Evolutionary conservation across 352 stramenopile genomes (phyloP).

Genomic region (Phytophthora ohioensis): DNA sequence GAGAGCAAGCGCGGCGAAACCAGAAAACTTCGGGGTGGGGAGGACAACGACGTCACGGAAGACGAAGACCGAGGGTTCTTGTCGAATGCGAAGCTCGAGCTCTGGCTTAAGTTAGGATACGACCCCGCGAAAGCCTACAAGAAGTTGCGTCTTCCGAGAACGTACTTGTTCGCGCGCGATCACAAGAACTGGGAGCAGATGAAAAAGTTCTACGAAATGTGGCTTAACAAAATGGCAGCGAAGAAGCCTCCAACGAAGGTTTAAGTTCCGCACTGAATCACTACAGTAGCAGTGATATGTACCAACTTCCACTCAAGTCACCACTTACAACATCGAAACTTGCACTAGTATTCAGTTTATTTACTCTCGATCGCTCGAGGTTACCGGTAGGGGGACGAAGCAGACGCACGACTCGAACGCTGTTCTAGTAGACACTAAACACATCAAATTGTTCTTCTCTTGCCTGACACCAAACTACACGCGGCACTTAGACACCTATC

Average conservation of each 20-base stretch:
- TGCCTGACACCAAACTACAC: conserved; percentile 23
- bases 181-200: conserved; percentile 2
- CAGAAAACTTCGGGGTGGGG: neutral
- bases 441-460: conserved; percentile 34
- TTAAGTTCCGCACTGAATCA: neutral
- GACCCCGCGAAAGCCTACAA: neutral
- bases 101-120: neutral
- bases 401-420: conserved; percentile 27
- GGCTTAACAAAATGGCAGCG: conserved; percentile 2
- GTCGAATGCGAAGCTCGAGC: neutral
- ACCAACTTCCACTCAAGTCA: neutral
- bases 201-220: conserved; percentile 6
- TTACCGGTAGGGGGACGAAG: conserved; percentile 19
- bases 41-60: neutral
- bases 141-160: neutral
- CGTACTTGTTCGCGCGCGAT: neutral
- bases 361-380: conserved; percentile 28
- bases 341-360: conserved; percentile 34
- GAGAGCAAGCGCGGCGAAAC: neutral
- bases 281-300: neutral
- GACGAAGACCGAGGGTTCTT: conserved; percentile 1
- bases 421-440: conserved; percentile 37
- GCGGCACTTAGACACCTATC: conserved; percentile 31
- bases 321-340: conserved; percentile 9
- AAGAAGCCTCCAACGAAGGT: neutral